A percentile compares a stretch with the other conserved stretches of the same genome.
These are phyloP conservation scores for Camillea tinctor DNA, from an alignment of 2,329 filamentous ascomycete genomes.

Conservation along the genomic window DNA sequence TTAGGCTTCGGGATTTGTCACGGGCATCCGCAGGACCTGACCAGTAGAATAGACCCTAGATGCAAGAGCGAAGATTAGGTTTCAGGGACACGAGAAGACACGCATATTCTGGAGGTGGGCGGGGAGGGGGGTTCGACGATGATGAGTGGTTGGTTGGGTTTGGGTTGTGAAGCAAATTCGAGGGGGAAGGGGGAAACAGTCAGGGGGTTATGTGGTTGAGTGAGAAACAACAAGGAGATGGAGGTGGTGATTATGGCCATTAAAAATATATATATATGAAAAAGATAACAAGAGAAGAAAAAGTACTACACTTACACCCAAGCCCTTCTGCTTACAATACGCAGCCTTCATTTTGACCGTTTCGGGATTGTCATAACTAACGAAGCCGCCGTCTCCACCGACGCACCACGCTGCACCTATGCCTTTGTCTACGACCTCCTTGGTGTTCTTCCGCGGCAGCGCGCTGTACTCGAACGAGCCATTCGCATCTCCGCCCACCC, in stretches of 20 bases:
- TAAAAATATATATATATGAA: neutral
- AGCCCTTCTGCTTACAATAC: slow-evolving; percentile 67
- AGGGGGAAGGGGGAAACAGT: slow-evolving; percentile 6
- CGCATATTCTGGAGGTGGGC: neutral
- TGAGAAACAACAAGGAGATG: slow-evolving; percentile 1
- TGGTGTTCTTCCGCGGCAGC: slow-evolving; percentile 60
- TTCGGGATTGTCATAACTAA: slow-evolving; percentile 76
- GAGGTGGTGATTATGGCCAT: too few relatives aligned
- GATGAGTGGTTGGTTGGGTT: neutral
- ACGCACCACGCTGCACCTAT: slow-evolving; percentile 70
- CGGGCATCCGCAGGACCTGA: slow-evolving; percentile 69
- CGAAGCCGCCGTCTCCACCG: slow-evolving; percentile 72
- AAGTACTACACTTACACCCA: slow-evolving; percentile 60
- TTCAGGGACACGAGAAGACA: neutral
- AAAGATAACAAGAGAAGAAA: slow-evolving; percentile 5
- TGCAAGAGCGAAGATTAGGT: neutral
- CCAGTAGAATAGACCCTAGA: slow-evolving; percentile 79
- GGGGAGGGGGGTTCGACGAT: neutral
- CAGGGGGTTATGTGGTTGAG: neutral
- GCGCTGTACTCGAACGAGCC: slow-evolving; percentile 73
- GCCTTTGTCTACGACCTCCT: slow-evolving; percentile 66
- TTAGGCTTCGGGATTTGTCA: slow-evolving; percentile 55
- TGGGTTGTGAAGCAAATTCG: slow-evolving; percentile 1
- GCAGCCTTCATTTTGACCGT: slow-evolving; percentile 74
- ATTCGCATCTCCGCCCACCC: slow-evolving; percentile 55